Conservation (phyloP, 768 basidiomycete species). For the Cubamyces sp. region DNA sequence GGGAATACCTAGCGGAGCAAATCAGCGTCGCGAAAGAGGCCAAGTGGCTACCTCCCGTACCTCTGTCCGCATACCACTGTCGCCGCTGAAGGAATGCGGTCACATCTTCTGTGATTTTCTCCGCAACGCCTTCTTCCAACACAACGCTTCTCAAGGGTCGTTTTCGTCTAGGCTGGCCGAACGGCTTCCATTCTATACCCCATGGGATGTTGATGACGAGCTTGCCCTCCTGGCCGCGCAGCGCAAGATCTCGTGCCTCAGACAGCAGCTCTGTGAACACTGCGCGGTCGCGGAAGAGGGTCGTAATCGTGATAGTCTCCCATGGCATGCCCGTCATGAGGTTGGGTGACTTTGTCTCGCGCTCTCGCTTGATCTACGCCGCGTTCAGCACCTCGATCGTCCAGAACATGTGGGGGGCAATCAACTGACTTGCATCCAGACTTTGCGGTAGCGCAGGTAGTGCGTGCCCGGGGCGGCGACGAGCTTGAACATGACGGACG, state of each 20-base stretch:
- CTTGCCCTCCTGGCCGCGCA: conserved; percentile 87
- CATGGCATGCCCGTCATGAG: conserved; percentile 91
- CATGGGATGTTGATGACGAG: conserved; percentile 96
- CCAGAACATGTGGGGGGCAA: not conserved
- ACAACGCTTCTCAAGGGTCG: conserved; percentile 90
- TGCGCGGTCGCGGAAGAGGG: conserved; percentile 82
- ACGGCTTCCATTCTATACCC: conserved; percentile 96
- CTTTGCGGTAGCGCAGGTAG: conserved; percentile 85
- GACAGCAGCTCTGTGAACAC: conserved; percentile 80
- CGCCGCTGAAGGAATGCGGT: conserved; percentile 80
- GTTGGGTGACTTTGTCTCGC: conserved; percentile 91
- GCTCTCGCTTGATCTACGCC: conserved; percentile 86
- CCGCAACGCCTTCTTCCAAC: conserved; percentile 78
- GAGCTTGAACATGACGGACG: conserved; percentile 87
- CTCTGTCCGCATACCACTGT: conserved; percentile 96
- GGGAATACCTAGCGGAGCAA: conserved; percentile 75
- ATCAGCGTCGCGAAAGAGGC: conserved; percentile 11
- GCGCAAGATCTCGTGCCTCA: conserved; percentile 89
- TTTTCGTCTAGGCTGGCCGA: conserved; percentile 89
- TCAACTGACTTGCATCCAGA: conserved; percentile 90
- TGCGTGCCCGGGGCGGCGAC: conserved; percentile 96
- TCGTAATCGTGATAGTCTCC: conserved; percentile 95
- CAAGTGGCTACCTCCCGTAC: conserved; percentile 44
- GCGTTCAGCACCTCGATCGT: not conserved
- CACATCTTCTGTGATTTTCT: conserved; percentile 81